Base-by-base conservation (phyloP, 768 basidiomycete species). In the Fomitopsis serialis region DNA sequence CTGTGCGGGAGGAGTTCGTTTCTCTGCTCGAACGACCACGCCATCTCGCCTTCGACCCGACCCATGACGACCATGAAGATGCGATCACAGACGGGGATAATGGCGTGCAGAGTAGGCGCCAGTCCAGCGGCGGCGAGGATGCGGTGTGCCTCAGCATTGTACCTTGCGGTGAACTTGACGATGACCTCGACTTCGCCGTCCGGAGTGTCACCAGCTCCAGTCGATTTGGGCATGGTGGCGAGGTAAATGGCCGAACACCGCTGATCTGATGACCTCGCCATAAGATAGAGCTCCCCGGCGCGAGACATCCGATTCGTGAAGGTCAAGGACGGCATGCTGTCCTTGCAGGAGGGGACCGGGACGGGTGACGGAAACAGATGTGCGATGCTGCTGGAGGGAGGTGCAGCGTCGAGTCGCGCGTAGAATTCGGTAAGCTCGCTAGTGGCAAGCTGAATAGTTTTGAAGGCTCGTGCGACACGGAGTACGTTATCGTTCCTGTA, bases 1-100 rank as follows among this genome's bases (percentile, higher is more conserved):
- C 19, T 19, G 15, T 40, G 15, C 15, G 37, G 19, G 4, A 40
- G 8, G 19, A 7, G 10, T 29, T 25, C 10, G 3, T 40, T 22
- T 22, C 11, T 24, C 21, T 27, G 45, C 27, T 42, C 17, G 23
- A 48, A n/a, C 19, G n/a, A 10, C 27, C 12, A 45, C 22, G 23
- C 42, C 23, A 32, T 46, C 35, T 44, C 23, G 27, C 50, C 54
- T 1, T 34, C n/a, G n/a, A 61, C 36, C 36, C 45, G 45, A 19
- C 56, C 54, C 59, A 61, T 61, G 45, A 61, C 57, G 23, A 55
- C 53, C 59, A 58, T 58, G n/a, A 22, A 23, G 8, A 58, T 3
- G 32, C 44, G 52, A n/a, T 51, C 58, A n/a, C 35, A 22, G 15
- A 56, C 49, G 13, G 35, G 35, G 17, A 42, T 29, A 29, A 44